Evolutionary conservation across 2,329 filamentous ascomycete species (phyloP).

Genomic region (Coniochaeta sp.): DNA sequence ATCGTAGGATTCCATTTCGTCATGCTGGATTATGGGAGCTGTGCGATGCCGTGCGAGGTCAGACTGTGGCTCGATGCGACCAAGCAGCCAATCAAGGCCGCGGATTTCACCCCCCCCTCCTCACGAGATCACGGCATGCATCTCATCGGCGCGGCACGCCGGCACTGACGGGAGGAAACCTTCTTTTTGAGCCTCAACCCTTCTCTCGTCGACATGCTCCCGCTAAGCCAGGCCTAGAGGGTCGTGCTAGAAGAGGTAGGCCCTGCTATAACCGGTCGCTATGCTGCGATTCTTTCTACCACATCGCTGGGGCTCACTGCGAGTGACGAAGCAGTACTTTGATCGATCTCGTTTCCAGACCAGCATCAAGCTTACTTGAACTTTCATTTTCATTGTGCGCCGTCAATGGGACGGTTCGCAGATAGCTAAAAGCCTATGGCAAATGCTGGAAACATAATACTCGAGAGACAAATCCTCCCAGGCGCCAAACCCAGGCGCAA

Average conservation of each 20-base stretch:
- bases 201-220: background rate
- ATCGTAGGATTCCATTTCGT: too few species aligned
- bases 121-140: background rate
- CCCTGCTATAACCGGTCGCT: background rate
- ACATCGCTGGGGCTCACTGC: background rate
- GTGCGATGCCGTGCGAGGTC: background rate
- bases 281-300: too few species aligned
- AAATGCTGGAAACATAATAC: background rate
- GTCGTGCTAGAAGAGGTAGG: background rate
- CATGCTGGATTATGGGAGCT: too few species aligned
- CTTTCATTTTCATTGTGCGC: background rate
- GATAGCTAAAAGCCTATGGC: background rate
- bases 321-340: too few species aligned
- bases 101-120: background rate
- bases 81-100: background rate
- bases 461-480: background rate
- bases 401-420: background rate
- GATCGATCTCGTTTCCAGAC: too few species aligned
- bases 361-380: background rate
- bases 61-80: background rate
- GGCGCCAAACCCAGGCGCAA: background rate
- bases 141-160: background rate
- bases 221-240: background rate
- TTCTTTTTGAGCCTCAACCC: background rate
- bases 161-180: background rate